Evolutionary conservation across 306 rosid species (phyloP).

Genomic region (Sphenostylis stenocarpa): DNA sequence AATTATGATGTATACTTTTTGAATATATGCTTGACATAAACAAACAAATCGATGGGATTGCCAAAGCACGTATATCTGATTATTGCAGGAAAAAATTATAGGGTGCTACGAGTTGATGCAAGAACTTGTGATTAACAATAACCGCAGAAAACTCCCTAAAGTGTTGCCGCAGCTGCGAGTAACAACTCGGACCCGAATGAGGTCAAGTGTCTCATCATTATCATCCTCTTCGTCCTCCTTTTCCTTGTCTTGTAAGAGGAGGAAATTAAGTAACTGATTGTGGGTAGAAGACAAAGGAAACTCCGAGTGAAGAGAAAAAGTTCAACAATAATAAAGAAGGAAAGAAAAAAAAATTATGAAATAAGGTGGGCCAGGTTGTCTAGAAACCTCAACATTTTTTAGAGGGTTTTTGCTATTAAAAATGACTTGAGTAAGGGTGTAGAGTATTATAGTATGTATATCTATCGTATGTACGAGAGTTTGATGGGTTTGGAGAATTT

Average conservation of each 20-base stretch:
- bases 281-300: conserved; percentile 76
- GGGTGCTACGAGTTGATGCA: conserved; percentile 78
- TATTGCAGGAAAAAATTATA: conserved; percentile 69
- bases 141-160: conserved; percentile 41
- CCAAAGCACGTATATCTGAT: conserved; percentile 13
- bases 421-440: conserved; percentile 56
- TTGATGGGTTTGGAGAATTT: conserved; percentile 54
- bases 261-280: conserved; percentile 61
- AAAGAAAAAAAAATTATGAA: neutral
- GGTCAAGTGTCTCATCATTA: conserved; percentile 49
- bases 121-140: conserved; percentile 46
- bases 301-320: conserved; percentile 45
- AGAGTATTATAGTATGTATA: conserved; percentile 42
- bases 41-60: neutral
- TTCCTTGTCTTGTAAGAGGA: conserved; percentile 57
- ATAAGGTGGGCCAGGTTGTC: conserved; percentile 47
- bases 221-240: conserved; percentile 44
- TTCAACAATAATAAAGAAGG: conserved; percentile 23
- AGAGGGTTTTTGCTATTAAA: conserved; percentile 52
- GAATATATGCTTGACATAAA: neutral
- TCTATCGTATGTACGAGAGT: conserved; percentile 41
- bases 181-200: conserved; percentile 46
- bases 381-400: conserved; percentile 59
- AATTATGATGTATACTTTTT: neutral
- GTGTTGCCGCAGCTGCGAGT: conserved; percentile 65